These are phyloP conservation scores for Vitis rupestris DNA, from an alignment of 164 flowering plant genomes.

Conservation along the genomic window DNA sequence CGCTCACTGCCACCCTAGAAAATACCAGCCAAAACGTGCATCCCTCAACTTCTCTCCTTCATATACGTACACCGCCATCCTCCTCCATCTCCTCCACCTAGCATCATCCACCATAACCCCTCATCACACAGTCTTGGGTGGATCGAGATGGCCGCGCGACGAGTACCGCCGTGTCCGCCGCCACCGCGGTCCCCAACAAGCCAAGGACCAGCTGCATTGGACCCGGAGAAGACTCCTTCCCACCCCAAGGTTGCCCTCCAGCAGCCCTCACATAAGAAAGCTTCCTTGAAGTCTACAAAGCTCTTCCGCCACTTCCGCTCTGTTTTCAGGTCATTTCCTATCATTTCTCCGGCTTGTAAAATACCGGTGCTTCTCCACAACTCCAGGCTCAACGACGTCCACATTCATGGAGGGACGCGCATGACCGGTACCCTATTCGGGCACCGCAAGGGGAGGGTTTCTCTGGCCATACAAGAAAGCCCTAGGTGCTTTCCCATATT, in stretches of 20 bases:
- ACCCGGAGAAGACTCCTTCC: background rate
- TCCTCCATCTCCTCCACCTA: background rate
- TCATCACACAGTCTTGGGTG: too few relatives aligned
- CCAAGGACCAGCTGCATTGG: background rate
- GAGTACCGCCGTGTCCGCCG: conserved; percentile 9
- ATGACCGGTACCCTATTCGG: conserved; percentile 83
- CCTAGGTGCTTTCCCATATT: conserved; percentile 57
- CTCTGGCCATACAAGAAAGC: conserved; percentile 64
- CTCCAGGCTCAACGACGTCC: conserved; percentile 22
- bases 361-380: conserved; percentile 41
- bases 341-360: conserved; percentile 54
- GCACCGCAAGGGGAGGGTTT: conserved; percentile 53
- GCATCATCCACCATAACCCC: too few relatives aligned
- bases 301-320: conserved; percentile 52
- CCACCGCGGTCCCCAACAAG: conserved; percentile 16
- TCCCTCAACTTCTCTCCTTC: conserved; percentile 1
- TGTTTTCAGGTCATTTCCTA: conserved; percentile 66
- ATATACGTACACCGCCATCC: background rate
- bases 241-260: conserved; percentile 32
- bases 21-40: conserved; percentile 6
- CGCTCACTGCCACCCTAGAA: background rate
- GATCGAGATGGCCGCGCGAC: background rate
- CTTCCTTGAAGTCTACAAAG: conserved; percentile 23
- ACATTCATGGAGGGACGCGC: conserved; percentile 42
- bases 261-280: conserved; percentile 36